Evolutionary conservation across 805 yeast species (phyloP).

Genomic region (Suhomyces faveliae): DNA sequence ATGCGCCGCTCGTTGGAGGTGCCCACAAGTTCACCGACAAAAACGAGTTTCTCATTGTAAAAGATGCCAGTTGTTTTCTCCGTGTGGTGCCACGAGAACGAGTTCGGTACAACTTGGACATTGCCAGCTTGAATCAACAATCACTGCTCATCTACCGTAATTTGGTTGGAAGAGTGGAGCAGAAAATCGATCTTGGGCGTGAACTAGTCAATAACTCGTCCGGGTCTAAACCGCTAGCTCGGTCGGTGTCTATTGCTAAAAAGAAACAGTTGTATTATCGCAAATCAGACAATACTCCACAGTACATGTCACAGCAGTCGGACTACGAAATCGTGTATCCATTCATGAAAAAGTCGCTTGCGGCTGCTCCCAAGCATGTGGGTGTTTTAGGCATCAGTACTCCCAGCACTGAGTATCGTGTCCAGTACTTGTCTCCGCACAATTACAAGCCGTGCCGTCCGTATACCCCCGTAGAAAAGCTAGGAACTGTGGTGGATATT

Average conservation of each 20-base stretch:
- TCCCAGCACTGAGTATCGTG: conserved; percentile 13
- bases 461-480: neutral
- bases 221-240: neutral
- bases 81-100: conserved; percentile 21
- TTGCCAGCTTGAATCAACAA: conserved; percentile 10
- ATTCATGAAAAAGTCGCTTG: conserved; percentile 19
- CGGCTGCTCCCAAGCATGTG: conserved; percentile 21
- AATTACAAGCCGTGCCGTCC: neutral
- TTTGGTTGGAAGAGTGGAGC: conserved; percentile 15
- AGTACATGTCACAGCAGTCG: neutral
- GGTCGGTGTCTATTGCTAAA: conserved; percentile 14
- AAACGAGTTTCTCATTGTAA: conserved; percentile 25
- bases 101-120: neutral
- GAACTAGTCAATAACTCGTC: conserved; percentile 6
- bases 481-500: neutral
- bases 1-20: conserved; percentile 12
- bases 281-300: neutral
- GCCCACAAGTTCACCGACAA: conserved; percentile 5
- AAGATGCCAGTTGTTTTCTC: conserved; percentile 22
- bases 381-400: conserved; percentile 21
- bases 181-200: conserved; percentile 16
- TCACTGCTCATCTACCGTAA: conserved; percentile 16
- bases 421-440: conserved; percentile 1
- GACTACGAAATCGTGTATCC: conserved; percentile 18
- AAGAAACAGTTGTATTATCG: conserved; percentile 15